These are phyloP conservation scores for Galerina sulciceps DNA, from an alignment of 768 basidiomycete genomes.

Conservation along the genomic window DNA sequence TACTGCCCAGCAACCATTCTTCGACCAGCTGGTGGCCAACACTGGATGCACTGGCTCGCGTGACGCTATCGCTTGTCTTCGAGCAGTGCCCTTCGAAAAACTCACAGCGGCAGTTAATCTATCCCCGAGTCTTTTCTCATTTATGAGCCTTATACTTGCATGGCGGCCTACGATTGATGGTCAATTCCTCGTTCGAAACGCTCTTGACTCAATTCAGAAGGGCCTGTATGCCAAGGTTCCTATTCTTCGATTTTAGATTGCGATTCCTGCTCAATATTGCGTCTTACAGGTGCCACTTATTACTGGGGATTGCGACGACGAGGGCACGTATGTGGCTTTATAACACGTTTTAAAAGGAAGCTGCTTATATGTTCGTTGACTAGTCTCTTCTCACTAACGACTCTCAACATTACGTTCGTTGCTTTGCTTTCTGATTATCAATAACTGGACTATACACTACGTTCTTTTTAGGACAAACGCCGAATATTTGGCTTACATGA, in stretches of 20 bases:
- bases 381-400: constrained; percentile 19
- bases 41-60: constrained; percentile 29
- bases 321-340: constrained; percentile 38
- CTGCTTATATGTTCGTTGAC: neutral
- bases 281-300: constrained; percentile 23
- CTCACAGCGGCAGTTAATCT: constrained; percentile 35
- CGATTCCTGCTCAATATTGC: neutral
- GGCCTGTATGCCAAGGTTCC: constrained; percentile 37
- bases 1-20: constrained; percentile 20
- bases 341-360: neutral
- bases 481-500: constrained; percentile 22
- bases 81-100: constrained; percentile 31
- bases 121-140: constrained; percentile 26
- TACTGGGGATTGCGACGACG: constrained; percentile 40
- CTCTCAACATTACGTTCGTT: constrained; percentile 17
- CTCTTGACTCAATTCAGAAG: constrained; percentile 30
- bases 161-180: constrained; percentile 44
- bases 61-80: constrained; percentile 38
- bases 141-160: constrained; percentile 28
- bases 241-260: neutral
- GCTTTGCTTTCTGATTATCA: neutral
- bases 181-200: constrained; percentile 31
- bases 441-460: neutral
- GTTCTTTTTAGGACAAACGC: constrained; percentile 14
- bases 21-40: constrained; percentile 32